Evolutionary conservation across 2,329 filamentous ascomycete species (phyloP).

Genomic region (Didymellaceae sp.): DNA sequence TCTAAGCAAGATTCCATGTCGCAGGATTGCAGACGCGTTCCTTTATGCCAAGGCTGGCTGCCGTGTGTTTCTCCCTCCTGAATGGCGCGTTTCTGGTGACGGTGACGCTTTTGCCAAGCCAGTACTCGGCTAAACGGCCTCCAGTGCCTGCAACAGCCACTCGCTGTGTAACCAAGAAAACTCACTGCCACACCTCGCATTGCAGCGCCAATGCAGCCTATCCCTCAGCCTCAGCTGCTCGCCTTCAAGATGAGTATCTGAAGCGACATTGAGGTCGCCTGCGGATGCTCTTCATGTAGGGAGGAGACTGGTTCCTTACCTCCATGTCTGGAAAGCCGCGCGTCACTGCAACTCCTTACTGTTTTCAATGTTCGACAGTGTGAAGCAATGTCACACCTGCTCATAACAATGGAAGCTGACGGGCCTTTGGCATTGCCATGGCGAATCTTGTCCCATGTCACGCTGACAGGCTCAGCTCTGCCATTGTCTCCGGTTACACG

Average conservation of each 20-base stretch:
- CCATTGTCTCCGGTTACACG: too few species aligned
- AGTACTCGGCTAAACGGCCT: conserved; percentile 11
- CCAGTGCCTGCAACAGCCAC: conserved; percentile 5
- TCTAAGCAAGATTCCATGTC: conserved; percentile 6
- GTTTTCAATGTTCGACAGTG: neutral
- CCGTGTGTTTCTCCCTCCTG: conserved; percentile 1
- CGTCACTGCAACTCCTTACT: conserved; percentile 3
- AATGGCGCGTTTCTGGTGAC: conserved; percentile 1
- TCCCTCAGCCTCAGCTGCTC: neutral
- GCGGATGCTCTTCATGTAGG: too few species aligned
- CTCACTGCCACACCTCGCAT: conserved; percentile 7
- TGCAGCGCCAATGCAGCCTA: neutral
- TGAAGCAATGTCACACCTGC: conserved; percentile 1
- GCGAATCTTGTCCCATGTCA: neutral
- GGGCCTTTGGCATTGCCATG: neutral
- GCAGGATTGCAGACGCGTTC: conserved; percentile 4
- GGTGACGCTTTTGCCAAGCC: conserved; percentile 12
- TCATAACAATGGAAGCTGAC: neutral
- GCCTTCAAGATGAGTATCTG: neutral
- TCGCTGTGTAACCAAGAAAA: neutral
- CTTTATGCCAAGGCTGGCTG: conserved; percentile 5
- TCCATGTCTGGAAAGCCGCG: neutral
- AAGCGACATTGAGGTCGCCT: too few species aligned
- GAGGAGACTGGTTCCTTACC: neutral
- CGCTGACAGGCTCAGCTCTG: neutral